These are phyloP conservation scores for Ceratocystis variospora DNA, from an alignment of 2,329 filamentous ascomycete genomes.

Conservation along the genomic window DNA sequence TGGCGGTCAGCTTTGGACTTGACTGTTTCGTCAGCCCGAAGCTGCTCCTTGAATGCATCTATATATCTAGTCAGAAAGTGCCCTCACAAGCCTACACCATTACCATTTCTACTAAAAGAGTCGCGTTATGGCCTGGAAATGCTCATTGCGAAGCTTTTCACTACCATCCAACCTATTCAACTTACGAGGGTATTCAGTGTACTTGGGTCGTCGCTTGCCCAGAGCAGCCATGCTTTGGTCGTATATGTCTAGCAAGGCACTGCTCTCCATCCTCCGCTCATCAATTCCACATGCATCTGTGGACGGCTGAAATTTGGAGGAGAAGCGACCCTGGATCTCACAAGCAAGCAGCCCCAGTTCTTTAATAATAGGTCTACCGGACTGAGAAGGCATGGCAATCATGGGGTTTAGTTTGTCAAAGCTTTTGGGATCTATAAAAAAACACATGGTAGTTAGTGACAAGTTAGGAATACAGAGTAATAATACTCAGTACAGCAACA, in stretches of 20 bases:
- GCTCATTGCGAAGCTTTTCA: neutral
- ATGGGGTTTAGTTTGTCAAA: conserved; percentile 34
- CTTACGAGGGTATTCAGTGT: conserved; percentile 34
- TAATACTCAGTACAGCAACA: neutral
- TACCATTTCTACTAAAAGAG: too few relatives aligned
- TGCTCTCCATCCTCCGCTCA: conserved; percentile 31
- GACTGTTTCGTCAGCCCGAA: conserved; percentile 33
- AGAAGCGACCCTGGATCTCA: conserved; percentile 33
- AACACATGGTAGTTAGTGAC: neutral
- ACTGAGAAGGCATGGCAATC: conserved; percentile 30
- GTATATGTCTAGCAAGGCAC: conserved; percentile 30
- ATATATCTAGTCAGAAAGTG: conserved; percentile 9
- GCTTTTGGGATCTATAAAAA: conserved; percentile 29
- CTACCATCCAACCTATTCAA: conserved; percentile 5
- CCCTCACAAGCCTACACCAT: neutral
- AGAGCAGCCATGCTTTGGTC: conserved; percentile 31
- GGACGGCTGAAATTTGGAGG: conserved; percentile 30
- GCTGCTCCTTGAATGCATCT: conserved; percentile 34
- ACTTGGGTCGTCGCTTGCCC: conserved; percentile 33
- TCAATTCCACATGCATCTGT: conserved; percentile 30
- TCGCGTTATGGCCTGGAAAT: too few relatives aligned
- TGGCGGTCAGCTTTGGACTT: conserved; percentile 36
- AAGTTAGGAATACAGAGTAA: neutral
- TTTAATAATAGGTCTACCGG: conserved; percentile 29
- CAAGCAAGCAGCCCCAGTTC: conserved; percentile 31